Base-by-base conservation (phyloP, 805 yeast genomes). In the Saccharomycopsis guyanensis region DNA sequence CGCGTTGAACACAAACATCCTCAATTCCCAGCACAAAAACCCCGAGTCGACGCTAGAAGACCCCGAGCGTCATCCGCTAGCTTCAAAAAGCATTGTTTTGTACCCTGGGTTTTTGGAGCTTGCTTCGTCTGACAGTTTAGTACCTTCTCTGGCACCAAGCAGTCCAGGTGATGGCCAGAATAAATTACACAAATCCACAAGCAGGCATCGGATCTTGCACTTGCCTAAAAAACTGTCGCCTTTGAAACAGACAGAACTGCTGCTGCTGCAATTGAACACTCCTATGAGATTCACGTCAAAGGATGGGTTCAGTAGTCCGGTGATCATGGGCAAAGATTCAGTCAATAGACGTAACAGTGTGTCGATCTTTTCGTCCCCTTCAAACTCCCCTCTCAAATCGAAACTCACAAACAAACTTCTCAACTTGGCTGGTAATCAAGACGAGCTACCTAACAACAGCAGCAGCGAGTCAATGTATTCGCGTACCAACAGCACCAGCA, bases 151-250 rank as follows among this genome's bases (percentile, higher is more conserved):
- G n/a, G 41, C 13, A 16, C 41, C 41, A 38, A 7, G 24, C 12
- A 16, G 10, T 25, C n/a, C n/a, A n/a, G n/a, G n/a, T n/a, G 15
- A 19, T 3, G 18, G n/a, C 4, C 18, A 23, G n/a, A 3, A 13
- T 5, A 35, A 8, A 10, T 18, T 16, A 25, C 10, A 22, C 4
- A n/a, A 3, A 13, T 15, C 3, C 16, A 18, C 24, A 12, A 27
- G 10, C 16, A 37, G 32, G 37, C 38, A 36, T 7, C 20, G 52
- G n/a, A 29, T 48, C 3, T 31, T 45, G 10, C 52, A 48, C 42
- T 31, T 48, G n/a, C 52, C 52, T 6, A 44, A 24, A 25, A 45
- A 41, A 37, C 43, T 48, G 4, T 48, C 52, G 4, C 52, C 52
- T 13, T 35, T 48, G 10, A 48, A 48, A 32, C 46, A 19, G 41